Percentiles rank a stretch among this genome's conserved stretches.
Evolutionary conservation across 768 basidiomycete species (phyloP).

Genomic region (Tylopilus plumbeoviolaceoides): DNA sequence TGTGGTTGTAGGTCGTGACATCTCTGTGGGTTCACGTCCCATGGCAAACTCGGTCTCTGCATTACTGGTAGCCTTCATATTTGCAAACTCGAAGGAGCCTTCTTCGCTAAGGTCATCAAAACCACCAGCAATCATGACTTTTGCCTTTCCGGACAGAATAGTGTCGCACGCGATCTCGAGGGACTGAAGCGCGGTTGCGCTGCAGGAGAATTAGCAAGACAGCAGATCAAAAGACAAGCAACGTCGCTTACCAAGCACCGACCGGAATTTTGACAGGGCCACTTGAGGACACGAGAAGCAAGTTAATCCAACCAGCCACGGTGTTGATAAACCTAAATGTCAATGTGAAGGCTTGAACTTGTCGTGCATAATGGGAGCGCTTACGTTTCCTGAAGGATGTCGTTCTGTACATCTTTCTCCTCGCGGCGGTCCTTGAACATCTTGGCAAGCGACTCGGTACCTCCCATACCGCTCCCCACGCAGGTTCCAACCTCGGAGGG

Average conservation of each 20-base stretch:
- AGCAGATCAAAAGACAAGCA: background rate
- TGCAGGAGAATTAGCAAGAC: slow-evolving; percentile 26
- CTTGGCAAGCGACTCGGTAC: slow-evolving; percentile 80
- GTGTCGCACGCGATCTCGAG: slow-evolving; percentile 98
- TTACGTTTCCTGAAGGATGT: slow-evolving; percentile 96
- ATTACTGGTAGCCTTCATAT: slow-evolving; percentile 99
- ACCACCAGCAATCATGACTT: slow-evolving; percentile 98
- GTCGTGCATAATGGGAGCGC: slow-evolving; percentile 21
- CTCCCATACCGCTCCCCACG: slow-evolving; percentile 97
- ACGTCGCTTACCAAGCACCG: slow-evolving; percentile 78
- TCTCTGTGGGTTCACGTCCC: slow-evolving; percentile 98
- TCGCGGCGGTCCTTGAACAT: slow-evolving; percentile 99
- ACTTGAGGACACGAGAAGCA: slow-evolving; percentile 90
- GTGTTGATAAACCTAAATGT: slow-evolving; percentile 90
- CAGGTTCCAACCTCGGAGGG: slow-evolving; percentile 94
- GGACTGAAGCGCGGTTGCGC: slow-evolving; percentile 96
- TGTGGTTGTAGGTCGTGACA: slow-evolving; percentile 95
- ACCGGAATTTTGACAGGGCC: slow-evolving; percentile 99
- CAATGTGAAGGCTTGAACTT: slow-evolving; percentile 5
- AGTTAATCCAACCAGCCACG: slow-evolving; percentile 96
- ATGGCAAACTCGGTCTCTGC: slow-evolving; percentile 97
- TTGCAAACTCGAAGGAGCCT: slow-evolving; percentile 98
- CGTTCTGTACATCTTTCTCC: slow-evolving; percentile 97
- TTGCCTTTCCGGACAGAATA: slow-evolving; percentile 91
- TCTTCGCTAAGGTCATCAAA: slow-evolving; percentile 99